Base-by-base conservation (phyloP, 768 basidiomycete genomes). In the Pseudohyphozyma bogoriensis region DNA sequence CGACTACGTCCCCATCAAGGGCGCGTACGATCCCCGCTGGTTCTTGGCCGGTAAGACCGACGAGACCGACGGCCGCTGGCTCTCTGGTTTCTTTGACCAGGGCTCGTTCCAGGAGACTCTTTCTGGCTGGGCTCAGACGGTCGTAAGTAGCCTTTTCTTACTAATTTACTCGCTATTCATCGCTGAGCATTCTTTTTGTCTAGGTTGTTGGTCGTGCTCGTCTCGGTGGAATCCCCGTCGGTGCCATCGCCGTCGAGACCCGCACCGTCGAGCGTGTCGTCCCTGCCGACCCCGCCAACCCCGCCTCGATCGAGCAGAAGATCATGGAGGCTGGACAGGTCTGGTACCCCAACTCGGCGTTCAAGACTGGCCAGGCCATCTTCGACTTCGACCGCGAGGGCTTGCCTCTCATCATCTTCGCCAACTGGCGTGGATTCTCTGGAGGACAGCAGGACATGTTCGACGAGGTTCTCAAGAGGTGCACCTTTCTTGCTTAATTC, bases 301-400 rank as follows among this genome's bases (percentile, higher is more conserved):
- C 93, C 5, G 80, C 86, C 18, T 97, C 93, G 10, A 89, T 92
- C 73, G 95, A 99, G 74, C 92, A 92, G 71, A 85, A 85, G 68
- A 90, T 97, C 74, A 93, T 97, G 85, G 92, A 97, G 73, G 95
- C 95, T n/a, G 95, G 95, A 67, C 90, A 93, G 75, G 95, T 97
- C 29, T 99, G 95, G 95, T 97, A 96, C 74, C 95, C 95, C 37
- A 97, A 99, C 75, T 93, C 90, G 8, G 92, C 95, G 9, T 92
- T 95, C 79, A 99, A 99, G 81, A 99, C 95, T 11, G 95, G 92
- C 11, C 95, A 97, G 71, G 93, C 95, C 20, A 97, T 97, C 78
- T 91, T 91, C 75, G 95, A 99, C 77, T 89, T 97, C 79, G 87
- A 93, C 76, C 85, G 95, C 45, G 95, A 99, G 76, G 89, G 88